phyloP scores from a whole-genome alignment of 176 grass and related monocot species.

The Areca catechu region DNA sequence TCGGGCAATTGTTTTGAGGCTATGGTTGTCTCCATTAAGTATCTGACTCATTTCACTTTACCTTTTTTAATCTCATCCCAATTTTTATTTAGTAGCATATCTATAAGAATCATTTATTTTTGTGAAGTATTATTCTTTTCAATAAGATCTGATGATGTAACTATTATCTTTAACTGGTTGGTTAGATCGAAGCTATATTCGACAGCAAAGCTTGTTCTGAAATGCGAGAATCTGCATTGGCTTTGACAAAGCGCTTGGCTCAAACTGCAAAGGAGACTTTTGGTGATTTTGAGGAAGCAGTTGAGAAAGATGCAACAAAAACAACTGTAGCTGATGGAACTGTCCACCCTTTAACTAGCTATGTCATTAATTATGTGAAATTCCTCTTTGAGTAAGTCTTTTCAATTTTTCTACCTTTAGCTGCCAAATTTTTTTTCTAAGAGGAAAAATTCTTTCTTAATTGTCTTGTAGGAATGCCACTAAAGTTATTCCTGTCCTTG shows the following conservation, averaged over 20 bases:
- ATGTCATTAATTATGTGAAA: slow-evolving; percentile 95
- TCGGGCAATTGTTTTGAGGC: no score
- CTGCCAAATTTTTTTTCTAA: not conserved
- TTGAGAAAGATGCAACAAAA: slow-evolving; percentile 91
- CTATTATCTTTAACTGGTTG: not conserved
- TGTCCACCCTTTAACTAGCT: slow-evolving; percentile 90
- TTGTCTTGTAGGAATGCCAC: no score
- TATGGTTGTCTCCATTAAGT: no score
- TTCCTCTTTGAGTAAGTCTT: slow-evolving; percentile 93
- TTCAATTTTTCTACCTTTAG: not conserved
- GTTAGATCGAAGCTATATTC: slow-evolving; percentile 82
- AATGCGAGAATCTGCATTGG: slow-evolving; percentile 58
- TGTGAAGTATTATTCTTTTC: no score
- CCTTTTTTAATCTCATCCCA: no score
- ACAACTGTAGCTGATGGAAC: slow-evolving; percentile 89
- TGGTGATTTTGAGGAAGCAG: slow-evolving; percentile 84
- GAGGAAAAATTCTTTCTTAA: no score
- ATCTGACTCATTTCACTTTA: no score
- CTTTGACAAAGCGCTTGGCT: slow-evolving; percentile 69
- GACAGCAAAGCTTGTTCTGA: slow-evolving; percentile 60
- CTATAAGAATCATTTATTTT: no score
- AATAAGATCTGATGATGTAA: no score
- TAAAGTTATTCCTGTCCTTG: no score
- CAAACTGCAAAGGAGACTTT: slow-evolving; percentile 88
- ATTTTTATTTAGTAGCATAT: no score